Conservation (phyloP, 73 alveolate species). For the Blepharisma japonicum region DNA sequence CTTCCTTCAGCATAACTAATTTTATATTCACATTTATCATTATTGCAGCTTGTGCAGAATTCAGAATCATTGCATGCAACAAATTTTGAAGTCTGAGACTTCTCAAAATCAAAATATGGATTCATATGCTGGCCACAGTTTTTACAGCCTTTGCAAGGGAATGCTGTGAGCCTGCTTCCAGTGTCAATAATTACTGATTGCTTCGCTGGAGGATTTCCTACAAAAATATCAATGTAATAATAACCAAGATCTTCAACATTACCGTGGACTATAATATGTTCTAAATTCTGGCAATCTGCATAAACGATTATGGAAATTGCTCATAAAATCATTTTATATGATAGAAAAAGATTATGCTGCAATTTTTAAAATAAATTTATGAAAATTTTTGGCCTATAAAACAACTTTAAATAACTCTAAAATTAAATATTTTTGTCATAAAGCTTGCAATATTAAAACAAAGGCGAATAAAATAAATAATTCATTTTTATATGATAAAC, state of each 20-base stretch:
- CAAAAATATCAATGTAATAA: slow-evolving; percentile 3
- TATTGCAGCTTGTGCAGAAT: slow-evolving; percentile 43
- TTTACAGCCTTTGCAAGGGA: slow-evolving; percentile 84
- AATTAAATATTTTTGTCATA: too few species aligned
- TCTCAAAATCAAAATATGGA: slow-evolving; percentile 42
- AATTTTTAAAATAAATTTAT: too few species aligned
- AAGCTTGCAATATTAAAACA: too few species aligned
- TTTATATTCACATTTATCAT: slow-evolving; percentile 64
- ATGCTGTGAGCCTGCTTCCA: slow-evolving; percentile 84
- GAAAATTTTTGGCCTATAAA: too few species aligned
- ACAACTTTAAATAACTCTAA: too few species aligned
- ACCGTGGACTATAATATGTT: neutral
- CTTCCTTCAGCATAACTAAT: slow-evolving; percentile 89
- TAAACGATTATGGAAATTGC: too few species aligned
- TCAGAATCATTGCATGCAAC: slow-evolving; percentile 48
- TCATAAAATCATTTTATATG: too few species aligned
- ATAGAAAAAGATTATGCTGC: too few species aligned
- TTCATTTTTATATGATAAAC: too few species aligned
- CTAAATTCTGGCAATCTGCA: neutral
- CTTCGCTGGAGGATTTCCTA: neutral
- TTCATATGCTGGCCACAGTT: slow-evolving; percentile 87
- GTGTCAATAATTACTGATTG: slow-evolving; percentile 73
- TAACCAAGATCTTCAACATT: neutral
- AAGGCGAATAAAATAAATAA: too few species aligned
- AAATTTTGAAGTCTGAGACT: slow-evolving; percentile 37